Conservation (phyloP, 345 rosid genomes). For the Acer campestre region DNA sequence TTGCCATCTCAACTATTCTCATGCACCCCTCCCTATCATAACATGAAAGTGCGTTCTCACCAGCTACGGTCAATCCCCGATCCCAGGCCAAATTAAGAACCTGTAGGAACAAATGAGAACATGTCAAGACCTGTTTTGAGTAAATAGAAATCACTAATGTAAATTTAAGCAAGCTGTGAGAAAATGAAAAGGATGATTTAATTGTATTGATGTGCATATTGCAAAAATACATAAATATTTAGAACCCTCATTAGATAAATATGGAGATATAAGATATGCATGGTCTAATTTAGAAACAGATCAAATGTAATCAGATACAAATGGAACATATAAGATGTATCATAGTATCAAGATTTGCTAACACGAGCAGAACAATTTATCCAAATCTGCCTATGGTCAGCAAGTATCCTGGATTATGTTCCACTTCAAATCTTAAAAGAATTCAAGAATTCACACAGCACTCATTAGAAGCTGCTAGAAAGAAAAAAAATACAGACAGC, state of each 20-base stretch:
- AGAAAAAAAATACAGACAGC: slow-evolving; percentile 4
- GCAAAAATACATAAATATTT: background rate
- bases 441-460: background rate
- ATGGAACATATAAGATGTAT: background rate
- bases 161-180: background rate
- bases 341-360: background rate
- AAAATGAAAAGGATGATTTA: background rate
- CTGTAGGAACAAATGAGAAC: slow-evolving; percentile 39
- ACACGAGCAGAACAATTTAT: background rate
- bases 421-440: slow-evolving; percentile 1
- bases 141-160: background rate
- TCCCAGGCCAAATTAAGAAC: slow-evolving; percentile 91
- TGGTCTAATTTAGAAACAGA: background rate
- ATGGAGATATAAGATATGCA: background rate
- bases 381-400: background rate
- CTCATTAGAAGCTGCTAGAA: background rate
- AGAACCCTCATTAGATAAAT: background rate
- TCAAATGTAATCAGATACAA: background rate
- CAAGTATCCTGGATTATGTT: background rate
- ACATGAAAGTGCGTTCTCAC: slow-evolving; percentile 72
- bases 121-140: slow-evolving; percentile 1
- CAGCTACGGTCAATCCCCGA: slow-evolving; percentile 61
- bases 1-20: slow-evolving; percentile 80
- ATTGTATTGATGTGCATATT: background rate
- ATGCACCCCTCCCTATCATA: slow-evolving; percentile 70